Percentiles rank a stretch among this genome's conserved stretches.
Evolutionary conservation across 495 filamentous ascomycete genomes (phyloP).

Genomic region (Trichoderma erinaceum): DNA sequence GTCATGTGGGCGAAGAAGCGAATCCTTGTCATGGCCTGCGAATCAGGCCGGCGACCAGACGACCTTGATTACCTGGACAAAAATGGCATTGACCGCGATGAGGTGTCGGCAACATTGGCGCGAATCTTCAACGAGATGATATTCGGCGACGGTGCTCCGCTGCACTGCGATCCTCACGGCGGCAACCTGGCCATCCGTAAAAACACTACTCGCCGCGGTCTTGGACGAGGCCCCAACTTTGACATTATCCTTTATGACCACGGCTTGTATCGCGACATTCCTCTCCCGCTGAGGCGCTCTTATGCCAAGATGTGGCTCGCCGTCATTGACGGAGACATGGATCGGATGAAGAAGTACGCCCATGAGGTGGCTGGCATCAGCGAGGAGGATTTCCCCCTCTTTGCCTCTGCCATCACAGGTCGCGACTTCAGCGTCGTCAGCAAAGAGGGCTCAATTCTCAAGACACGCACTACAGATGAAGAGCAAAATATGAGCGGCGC

Average conservation of each 20-base stretch:
- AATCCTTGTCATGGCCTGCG: slow-evolving; percentile 93
- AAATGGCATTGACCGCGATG: slow-evolving; percentile 85
- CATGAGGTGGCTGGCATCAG: slow-evolving; percentile 81
- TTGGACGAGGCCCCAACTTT: slow-evolving; percentile 61
- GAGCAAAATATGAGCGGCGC: slow-evolving; percentile 76
- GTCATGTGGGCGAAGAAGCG: slow-evolving; percentile 85
- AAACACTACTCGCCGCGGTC: slow-evolving; percentile 46
- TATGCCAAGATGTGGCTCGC: slow-evolving; percentile 99
- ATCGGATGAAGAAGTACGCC: slow-evolving; percentile 80
- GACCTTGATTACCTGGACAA: slow-evolving; percentile 81
- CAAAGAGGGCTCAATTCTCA: slow-evolving; percentile 50
- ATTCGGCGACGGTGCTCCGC: slow-evolving; percentile 78
- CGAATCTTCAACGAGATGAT: slow-evolving; percentile 99
- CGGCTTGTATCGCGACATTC: slow-evolving; percentile 92
- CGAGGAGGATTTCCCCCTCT: slow-evolving; percentile 90
- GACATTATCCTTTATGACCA: slow-evolving; percentile 98
- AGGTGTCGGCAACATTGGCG: slow-evolving; percentile 87
- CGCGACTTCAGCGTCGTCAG: slow-evolving; percentile 75
- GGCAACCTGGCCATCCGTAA: slow-evolving; percentile 92
- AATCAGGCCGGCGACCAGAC: slow-evolving; percentile 80
- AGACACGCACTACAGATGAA: slow-evolving; percentile 60
- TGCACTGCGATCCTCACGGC: slow-evolving; percentile 97
- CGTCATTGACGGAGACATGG: slow-evolving; percentile 80
- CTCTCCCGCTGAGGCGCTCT: slow-evolving; percentile 63
- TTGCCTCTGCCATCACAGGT: slow-evolving; percentile 94